Conservation (phyloP, 352 stramenopile species). For the Phytopythium montanum region DNA sequence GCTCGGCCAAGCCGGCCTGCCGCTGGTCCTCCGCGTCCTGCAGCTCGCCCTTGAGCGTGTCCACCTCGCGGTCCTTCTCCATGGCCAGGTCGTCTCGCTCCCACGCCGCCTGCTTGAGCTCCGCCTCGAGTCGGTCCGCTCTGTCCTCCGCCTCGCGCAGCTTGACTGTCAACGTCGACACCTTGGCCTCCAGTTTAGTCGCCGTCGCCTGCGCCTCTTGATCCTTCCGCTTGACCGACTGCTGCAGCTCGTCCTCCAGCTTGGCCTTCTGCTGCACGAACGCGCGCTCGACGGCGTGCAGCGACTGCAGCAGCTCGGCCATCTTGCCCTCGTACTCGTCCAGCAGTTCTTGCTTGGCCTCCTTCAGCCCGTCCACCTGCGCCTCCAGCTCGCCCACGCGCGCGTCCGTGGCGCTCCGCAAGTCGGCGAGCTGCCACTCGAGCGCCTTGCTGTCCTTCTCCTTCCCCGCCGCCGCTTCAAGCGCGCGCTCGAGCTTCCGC, state of each 20-base stretch:
- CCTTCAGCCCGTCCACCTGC: conserved; percentile 48
- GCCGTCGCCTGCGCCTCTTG: conserved; percentile 24
- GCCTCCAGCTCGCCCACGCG: conserved; percentile 64
- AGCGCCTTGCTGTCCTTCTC: conserved; percentile 68
- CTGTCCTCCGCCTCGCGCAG: conserved; percentile 48
- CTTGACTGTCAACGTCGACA: conserved; percentile 39
- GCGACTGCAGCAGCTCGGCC: conserved; percentile 72
- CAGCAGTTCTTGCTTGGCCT: conserved; percentile 73
- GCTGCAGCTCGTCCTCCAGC: conserved; percentile 66
- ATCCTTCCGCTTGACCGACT: conserved; percentile 37
- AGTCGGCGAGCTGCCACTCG: conserved; percentile 68
- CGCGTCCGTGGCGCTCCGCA: conserved; percentile 47
- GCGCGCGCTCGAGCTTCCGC: conserved; percentile 63
- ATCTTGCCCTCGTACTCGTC: conserved; percentile 88
- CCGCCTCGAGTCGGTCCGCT: conserved; percentile 39
- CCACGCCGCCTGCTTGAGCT: conserved; percentile 63
- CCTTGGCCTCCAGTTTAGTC: conserved; percentile 30
- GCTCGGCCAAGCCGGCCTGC: conserved; percentile 28
- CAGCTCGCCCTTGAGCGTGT: conserved; percentile 38
- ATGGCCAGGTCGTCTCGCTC: conserved; percentile 52
- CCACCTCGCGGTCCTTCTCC: conserved; percentile 59
- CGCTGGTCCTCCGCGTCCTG: conserved; percentile 61
- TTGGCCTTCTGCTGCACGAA: conserved; percentile 84
- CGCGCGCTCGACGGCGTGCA: conserved; percentile 78
- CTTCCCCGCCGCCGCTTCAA: conserved; percentile 45